phyloP scores from a whole-genome alignment of 345 rosid genomes.

The Conringia planisiliqua region DNA sequence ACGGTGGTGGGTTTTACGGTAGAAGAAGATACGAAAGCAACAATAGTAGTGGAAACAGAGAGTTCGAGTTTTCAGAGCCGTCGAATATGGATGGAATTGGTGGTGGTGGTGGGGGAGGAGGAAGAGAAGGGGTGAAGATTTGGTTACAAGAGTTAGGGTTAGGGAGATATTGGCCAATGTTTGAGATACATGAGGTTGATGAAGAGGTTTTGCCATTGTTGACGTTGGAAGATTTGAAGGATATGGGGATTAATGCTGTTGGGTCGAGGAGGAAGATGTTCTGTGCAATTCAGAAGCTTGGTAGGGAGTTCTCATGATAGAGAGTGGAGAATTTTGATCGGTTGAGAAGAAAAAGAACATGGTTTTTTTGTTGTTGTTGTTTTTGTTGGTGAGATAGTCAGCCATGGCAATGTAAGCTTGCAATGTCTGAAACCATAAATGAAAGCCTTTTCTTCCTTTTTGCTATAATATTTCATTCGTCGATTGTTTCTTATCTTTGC shows the following conservation, averaged over 20 bases:
- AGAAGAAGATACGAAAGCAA: conserved; percentile 20
- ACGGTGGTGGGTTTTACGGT: conserved; percentile 17
- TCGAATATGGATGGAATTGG: conserved; percentile 17
- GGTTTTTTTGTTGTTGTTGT: conserved; percentile 1
- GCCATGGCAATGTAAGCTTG: conserved; percentile 51
- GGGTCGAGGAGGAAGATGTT: conserved; percentile 88
- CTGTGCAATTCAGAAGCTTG: conserved; percentile 74
- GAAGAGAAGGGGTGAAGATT: conserved; percentile 26
- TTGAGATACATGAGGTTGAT: conserved; percentile 86
- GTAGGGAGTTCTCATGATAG: conserved; percentile 68
- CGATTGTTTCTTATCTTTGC: background rate
- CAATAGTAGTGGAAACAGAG: conserved; percentile 27
- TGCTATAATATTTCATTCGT: conserved; percentile 19
- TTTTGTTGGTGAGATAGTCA: conserved; percentile 22
- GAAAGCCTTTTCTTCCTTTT: conserved; percentile 15
- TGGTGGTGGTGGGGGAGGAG: conserved; percentile 37
- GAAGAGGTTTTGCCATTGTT: conserved; percentile 81
- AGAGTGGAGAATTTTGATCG: conserved; percentile 1
- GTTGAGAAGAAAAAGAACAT: conserved; percentile 10
- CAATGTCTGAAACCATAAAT: conserved; percentile 41
- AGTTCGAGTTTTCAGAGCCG: conserved; percentile 11
- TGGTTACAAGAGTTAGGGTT: conserved; percentile 49
- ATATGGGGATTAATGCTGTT: conserved; percentile 85
- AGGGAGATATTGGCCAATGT: conserved; percentile 72
- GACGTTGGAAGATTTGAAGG: conserved; percentile 89